Percentiles rank a stretch among this genome's conserved stretches.
phyloP scores from a whole-genome alignment of 2,329 filamentous ascomycete species.

The Mariannaea elegans region DNA sequence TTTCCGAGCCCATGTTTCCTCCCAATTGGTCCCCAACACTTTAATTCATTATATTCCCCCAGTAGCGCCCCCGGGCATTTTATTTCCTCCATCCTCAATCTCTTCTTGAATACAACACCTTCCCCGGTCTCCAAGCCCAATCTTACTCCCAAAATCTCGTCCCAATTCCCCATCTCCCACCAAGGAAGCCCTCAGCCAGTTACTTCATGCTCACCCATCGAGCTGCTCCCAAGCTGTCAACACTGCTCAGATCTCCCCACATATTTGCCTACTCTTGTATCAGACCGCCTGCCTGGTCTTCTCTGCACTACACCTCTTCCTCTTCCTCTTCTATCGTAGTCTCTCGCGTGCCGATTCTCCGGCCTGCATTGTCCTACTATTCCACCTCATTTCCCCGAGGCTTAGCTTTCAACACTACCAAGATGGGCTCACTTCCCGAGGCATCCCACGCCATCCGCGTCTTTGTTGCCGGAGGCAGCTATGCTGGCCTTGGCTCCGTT shows the following conservation, averaged over 20 bases:
- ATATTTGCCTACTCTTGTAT: conserved; percentile 7
- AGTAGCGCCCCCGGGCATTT: not conserved
- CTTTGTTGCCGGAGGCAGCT: conserved; percentile 76
- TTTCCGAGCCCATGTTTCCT: too few relatives aligned
- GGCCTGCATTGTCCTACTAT: conserved; percentile 13
- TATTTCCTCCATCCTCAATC: not conserved
- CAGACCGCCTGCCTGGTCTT: conserved; percentile 18
- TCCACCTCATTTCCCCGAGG: conserved; percentile 15
- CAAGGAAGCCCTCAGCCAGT: conserved; percentile 7
- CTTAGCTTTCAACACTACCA: conserved; percentile 27
- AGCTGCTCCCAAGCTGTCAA: conserved; percentile 26
- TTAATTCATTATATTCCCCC: conserved; percentile 20
- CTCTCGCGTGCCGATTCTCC: conserved; percentile 5
- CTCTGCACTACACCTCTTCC: conserved; percentile 4
- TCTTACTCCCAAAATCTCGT: conserved; percentile 1
- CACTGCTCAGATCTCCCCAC: conserved; percentile 27
- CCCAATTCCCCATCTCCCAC: not conserved
- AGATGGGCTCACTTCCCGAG: conserved; percentile 44
- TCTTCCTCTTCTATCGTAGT: conserved; percentile 14
- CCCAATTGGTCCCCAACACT: conserved; percentile 20
- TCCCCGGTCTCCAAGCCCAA: conserved; percentile 8
- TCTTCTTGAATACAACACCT: conserved; percentile 10
- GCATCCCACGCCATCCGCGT: conserved; percentile 58
- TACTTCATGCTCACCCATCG: conserved; percentile 34
- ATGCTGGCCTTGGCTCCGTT: conserved; percentile 73